Base-by-base conservation (phyloP, 1,139 yeast species). In the Scheffersomyces stambukii region DNA sequence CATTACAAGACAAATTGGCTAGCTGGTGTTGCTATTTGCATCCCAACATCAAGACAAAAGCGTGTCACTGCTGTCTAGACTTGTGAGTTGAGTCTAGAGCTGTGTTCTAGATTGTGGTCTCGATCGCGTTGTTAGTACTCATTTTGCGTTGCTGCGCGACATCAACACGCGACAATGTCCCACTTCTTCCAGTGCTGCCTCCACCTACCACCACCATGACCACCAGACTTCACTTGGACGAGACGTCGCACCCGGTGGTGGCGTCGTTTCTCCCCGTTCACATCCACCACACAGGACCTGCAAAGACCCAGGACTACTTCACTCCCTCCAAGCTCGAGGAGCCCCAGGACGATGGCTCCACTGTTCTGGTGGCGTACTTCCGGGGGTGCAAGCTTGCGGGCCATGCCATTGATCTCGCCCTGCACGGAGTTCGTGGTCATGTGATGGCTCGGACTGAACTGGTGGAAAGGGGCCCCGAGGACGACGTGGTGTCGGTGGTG, bases 351-450 rank as follows among this genome's bases (percentile, higher is more conserved):
- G 40, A 41, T 4, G 52, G 40, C 2, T 38, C 45, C 13, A 21
- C 14, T 21, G 15, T 25, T 3, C 32, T 31, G 3, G 44, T 50
- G 1, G 64, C 68, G 6, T 60, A 54, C 36, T 65, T 62, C 35
- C 46, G 73, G 43, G 73, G 73, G 1, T 54, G 64, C 35, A 57
- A 55, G 33, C 43, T 66, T 11, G 48, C 60, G 4, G 71, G 70
- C 0, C 48, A 46, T 21, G 32, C 41, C 4, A 27, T 55, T 2
- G 43, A 45, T 6, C 42, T 63, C 9, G 32, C 42, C 0, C 6
- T 27, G 6, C 29, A 36, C 8, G 25, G 45, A 13, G 44, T 54
- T 28, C 42, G 38, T 1, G 71, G 70, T 0, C 60, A 53, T 34
- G 32, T 64, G 3, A 33, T 62, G 13, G 53, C 54, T 26, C 47